These are phyloP conservation scores for Ceratocystis harringtonii DNA, from an alignment of 2,329 filamentous ascomycete genomes.

Conservation along the genomic window DNA sequence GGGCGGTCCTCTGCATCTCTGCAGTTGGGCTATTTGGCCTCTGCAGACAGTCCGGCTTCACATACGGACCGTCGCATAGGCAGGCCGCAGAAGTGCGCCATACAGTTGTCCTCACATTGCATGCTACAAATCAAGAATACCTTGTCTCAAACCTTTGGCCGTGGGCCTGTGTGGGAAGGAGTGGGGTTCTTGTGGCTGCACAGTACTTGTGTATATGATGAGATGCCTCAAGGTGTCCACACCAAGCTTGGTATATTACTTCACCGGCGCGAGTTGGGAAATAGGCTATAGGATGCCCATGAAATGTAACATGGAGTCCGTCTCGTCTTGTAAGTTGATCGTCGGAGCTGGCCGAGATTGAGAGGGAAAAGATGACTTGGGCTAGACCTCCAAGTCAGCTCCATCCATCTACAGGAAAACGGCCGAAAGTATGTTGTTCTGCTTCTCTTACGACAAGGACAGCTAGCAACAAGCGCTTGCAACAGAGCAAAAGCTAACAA, in stretches of 20 bases:
- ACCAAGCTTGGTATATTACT: not conserved
- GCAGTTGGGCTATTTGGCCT: not conserved
- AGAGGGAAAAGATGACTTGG: not conserved
- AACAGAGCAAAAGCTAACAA: not conserved
- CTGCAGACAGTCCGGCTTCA: not conserved
- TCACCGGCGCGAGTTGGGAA: not conserved
- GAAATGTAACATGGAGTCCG: not conserved
- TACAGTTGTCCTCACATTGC: slow-evolving; percentile 3
- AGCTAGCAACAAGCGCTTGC: not conserved
- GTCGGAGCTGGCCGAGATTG: not conserved
- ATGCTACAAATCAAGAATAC: not conserved
- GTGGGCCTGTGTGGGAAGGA: too few relatives aligned
- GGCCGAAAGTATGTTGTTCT: too few relatives aligned
- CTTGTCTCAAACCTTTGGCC: not conserved
- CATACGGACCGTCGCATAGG: not conserved
- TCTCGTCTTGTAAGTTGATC: not conserved
- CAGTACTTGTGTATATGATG: not conserved
- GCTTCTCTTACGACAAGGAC: too few relatives aligned
- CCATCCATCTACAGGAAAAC: not conserved
- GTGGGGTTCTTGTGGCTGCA: not conserved
- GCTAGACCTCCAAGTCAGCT: too few relatives aligned
- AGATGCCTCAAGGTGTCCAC: not conserved
- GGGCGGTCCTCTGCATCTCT: not conserved
- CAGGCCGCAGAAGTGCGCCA: not conserved
- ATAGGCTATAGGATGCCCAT: not conserved